Evolutionary conservation across 2,329 filamentous ascomycete species (phyloP).

Genomic region (Chrysoporthe puriensis): DNA sequence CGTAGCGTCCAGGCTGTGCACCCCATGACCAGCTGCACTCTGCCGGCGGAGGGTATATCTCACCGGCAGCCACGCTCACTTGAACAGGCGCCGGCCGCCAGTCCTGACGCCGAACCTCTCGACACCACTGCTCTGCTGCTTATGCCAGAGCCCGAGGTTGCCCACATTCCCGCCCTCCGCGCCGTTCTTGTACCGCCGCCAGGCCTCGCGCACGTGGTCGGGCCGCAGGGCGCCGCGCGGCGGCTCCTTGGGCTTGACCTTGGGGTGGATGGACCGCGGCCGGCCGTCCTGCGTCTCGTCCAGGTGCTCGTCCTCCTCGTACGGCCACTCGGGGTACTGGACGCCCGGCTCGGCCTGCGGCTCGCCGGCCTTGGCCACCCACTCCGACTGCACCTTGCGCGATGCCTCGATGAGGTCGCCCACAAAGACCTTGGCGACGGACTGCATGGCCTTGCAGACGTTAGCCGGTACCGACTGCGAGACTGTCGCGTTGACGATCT

Average conservation of each 20-base stretch:
- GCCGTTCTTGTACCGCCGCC: conserved; percentile 67
- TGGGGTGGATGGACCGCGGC: conserved; percentile 34
- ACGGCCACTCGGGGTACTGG: conserved; percentile 38
- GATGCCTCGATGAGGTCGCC: conserved; percentile 76
- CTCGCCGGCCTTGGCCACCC: conserved; percentile 62
- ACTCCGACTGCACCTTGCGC: conserved; percentile 71
- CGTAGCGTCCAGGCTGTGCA: neutral
- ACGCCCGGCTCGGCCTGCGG: conserved; percentile 56
- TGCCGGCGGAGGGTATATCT: too few species aligned
- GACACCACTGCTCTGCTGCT: conserved; percentile 61
- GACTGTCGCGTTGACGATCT: conserved; percentile 79
- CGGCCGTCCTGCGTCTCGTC: conserved; percentile 29
- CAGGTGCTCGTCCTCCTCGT: conserved; percentile 38
- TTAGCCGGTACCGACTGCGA: conserved; percentile 76
- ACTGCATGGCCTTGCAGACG: conserved; percentile 75
- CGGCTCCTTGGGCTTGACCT: conserved; percentile 41
- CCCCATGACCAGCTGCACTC: too few species aligned
- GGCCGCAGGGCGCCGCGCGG: conserved; percentile 66
- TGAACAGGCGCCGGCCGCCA: conserved; percentile 57
- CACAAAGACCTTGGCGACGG: conserved; percentile 76
- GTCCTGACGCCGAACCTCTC: conserved; percentile 62
- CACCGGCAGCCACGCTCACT: conserved; percentile 37
- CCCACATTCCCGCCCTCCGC: conserved; percentile 67
- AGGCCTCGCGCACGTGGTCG: conserved; percentile 75
- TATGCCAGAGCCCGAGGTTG: conserved; percentile 63